Evolutionary conservation across 2,329 filamentous ascomycete species (phyloP), one percentile per base, ranked within the genome.

Genomic region (Bretziella fagacearum): DNA sequence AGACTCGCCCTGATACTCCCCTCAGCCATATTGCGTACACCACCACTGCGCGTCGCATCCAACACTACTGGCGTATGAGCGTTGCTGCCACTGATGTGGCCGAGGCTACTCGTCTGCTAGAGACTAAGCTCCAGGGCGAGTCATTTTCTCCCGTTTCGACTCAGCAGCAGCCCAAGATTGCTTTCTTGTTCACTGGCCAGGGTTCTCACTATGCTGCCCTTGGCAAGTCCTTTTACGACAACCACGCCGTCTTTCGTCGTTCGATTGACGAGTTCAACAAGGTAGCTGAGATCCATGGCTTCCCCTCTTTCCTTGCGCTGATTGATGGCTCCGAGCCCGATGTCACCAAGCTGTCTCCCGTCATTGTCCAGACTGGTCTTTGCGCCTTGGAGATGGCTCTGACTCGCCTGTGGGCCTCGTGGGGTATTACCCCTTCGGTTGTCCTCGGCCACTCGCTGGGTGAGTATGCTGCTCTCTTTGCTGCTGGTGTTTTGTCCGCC

Each of bases 381-480:
- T 62, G 62, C 40, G 69, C 66, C 48, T 66, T 74, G 39, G 68
- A 77, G 58, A 76, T 74, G 62, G 73, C 74, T 4, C 60, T 77
- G 8, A 67, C 67, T 3, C 65, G 64, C 33, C 61, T 76, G 1
- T 77, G 73, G 73, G 57, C 53, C n/a, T 70, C 68, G 1, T 73
- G 70, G 67, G 72, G 71, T 30, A 62, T 77, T 47, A 61, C 59
- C 36, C 73, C 73, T 2, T 66, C 69, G 13, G 71, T 64, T 4
- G 72, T 77, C 1, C 58, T 76, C 11, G 73, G 73, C 15, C 73
- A 76, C 59, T 82, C 77, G 54, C 63, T 85, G 23, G 81, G 81
- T 46, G 80, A 85, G 59, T 84, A 84, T 55, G 79, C 81, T 30
- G 80, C 81, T 33, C 70, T 85, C 8, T 70, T 81, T 55, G 69